Conservation (phyloP, 106 monocot genomes). For the Platanthera guangdongensis region DNA sequence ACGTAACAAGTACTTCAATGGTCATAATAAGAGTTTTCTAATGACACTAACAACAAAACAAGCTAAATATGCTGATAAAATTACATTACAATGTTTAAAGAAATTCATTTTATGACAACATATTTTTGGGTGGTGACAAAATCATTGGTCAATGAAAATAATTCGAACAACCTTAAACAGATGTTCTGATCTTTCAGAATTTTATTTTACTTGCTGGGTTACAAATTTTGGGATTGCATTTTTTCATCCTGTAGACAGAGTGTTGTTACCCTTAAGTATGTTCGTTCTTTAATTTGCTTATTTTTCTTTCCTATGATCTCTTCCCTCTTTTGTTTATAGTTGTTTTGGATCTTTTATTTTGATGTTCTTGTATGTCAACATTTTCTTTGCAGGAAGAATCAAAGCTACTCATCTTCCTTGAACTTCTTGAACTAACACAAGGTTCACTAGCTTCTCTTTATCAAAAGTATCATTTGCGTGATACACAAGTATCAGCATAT, state of each 20-base stretch:
- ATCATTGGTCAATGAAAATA: neutral
- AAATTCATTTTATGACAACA: no score
- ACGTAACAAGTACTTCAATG: no score
- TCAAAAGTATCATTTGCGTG: constrained; percentile 23
- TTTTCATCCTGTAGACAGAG: neutral
- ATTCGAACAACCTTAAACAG: neutral
- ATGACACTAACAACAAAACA: no score
- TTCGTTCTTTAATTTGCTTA: neutral
- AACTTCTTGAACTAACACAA: constrained; percentile 26
- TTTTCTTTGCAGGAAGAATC: constrained; percentile 20
- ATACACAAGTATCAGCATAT: constrained; percentile 35
- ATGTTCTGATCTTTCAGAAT: neutral
- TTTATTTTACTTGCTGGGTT: neutral
- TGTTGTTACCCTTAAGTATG: no score
- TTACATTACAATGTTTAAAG: no score
- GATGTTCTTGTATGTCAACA: neutral
- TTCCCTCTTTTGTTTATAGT: neutral
- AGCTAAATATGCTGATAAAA: no score
- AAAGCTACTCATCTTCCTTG: constrained; percentile 33
- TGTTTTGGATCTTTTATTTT: neutral
- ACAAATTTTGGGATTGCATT: neutral
- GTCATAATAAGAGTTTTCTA: no score
- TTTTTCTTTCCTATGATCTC: neutral
- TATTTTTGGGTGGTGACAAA: no score
- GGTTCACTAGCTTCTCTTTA: constrained; percentile 55